Percentiles rank a stretch among this genome's conserved stretches.
Conservation (phyloP, 768 basidiomycete genomes). For the Suillus placidus region DNA sequence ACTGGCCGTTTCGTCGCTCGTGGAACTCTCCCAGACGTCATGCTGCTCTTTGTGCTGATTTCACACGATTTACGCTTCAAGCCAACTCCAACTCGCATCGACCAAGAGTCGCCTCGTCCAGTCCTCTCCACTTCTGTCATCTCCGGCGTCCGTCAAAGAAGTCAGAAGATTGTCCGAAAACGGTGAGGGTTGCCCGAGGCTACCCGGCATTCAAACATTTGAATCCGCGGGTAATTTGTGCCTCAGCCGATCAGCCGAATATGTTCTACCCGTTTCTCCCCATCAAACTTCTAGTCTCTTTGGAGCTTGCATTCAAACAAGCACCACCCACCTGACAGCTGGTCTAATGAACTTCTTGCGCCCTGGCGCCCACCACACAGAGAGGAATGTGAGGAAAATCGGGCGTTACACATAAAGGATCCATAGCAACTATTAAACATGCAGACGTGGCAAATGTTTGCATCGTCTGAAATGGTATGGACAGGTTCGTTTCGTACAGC, state of each 20-base stretch:
- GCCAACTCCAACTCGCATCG: not conserved
- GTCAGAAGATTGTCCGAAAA: not conserved
- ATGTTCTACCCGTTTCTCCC: not conserved
- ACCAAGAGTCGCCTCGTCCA: not conserved
- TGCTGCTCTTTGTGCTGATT: not conserved
- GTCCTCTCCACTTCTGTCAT: not conserved
- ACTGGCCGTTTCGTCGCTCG: not conserved
- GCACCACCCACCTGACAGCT: not conserved
- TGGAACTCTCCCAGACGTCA: not conserved
- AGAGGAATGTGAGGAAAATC: not conserved
- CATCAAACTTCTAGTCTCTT: not conserved
- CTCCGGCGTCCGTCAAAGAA: not conserved
- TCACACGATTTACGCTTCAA: not conserved
- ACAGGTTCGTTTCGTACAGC: not conserved
- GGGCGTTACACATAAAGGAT: not conserved
- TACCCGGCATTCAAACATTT: not conserved
- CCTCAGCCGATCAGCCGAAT: not conserved
- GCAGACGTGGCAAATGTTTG: not conserved
- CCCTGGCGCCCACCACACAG: not conserved
- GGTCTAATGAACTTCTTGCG: not conserved
- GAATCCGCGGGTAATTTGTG: not conserved
- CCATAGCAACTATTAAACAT: not conserved
- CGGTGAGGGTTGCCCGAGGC: not conserved
- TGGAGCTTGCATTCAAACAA: not conserved
- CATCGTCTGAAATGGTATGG: not conserved